Evolutionary conservation across 768 basidiomycete genomes (phyloP), one percentile per base, ranked within the genome.

Genomic region (Hygrophoropsis aurantiaca): DNA sequence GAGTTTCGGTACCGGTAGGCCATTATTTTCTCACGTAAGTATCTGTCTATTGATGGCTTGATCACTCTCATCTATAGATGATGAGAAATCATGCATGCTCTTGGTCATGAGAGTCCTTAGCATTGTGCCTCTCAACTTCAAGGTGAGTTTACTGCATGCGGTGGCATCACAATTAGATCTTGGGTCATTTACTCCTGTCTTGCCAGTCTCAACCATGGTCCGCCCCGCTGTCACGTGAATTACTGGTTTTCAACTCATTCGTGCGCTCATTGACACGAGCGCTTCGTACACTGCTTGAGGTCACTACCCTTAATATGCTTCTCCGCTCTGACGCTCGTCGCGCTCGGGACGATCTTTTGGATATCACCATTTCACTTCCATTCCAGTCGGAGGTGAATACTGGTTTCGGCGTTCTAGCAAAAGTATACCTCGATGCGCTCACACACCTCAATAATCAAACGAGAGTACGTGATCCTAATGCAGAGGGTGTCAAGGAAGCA

Each of bases 221-320:
- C 33, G 97, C 95, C 21, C 97, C 97, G 34, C 74, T 99, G 40
- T 97, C 95, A 56, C 88, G 97, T 51, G 95, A 98, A 67, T 74
- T 99, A 50, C 77, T 99, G 41, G 94, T 97, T 51, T 99, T 98
- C 80, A 99, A 99, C 75, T 93, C 94, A 40, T 98, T 98, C 65
- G 85, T 97, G 60, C 85, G 91, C 42, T 89, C 91, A 42, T 74
- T 98, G 51, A 89, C 92, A 47, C 87, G 94, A 49, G 89, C 94
- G 23, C 75, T 98, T 49, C 83, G 97, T 52, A 88, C 88, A 48
- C 75, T 98, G 56, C 70, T 97, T 52, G 97, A 99, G 69, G 87
- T 94, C 48, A 85, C 90, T 34, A 84, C 90, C 50, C 70, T 97
- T 60, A 97, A 97, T 71, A 90, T 97, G 85, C 75, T 99, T 26